Evolutionary conservation across 345 rosid species (phyloP).

Genomic region (Passiflora organensis): DNA sequence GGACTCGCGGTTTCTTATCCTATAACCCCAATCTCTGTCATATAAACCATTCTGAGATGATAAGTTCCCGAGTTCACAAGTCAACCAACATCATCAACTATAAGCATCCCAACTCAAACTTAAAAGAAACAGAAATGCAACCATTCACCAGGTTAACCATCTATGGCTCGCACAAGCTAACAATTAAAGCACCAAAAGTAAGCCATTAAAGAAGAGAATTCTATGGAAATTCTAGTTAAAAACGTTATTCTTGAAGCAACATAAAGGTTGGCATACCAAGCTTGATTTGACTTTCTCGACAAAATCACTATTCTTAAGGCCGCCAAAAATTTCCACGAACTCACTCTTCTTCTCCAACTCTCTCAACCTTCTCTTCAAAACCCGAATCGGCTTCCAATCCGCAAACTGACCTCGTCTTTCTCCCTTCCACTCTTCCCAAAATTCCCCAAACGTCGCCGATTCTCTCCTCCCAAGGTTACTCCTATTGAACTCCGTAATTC

Average conservation of each 20-base stretch:
- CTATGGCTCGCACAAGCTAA: no score
- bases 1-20: no score
- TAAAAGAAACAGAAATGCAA: no score
- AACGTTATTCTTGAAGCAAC: not conserved
- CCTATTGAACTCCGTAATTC: constrained; percentile 41
- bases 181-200: not conserved
- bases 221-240: not conserved
- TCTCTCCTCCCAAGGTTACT: constrained; percentile 40
- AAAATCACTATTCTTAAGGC: constrained; percentile 65
- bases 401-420: constrained; percentile 41
- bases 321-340: constrained; percentile 53
- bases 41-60: no score
- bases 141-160: no score
- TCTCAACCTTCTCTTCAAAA: constrained; percentile 56
- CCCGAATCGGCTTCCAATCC: constrained; percentile 82
- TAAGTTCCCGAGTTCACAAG: no score
- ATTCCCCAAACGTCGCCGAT: constrained; percentile 41
- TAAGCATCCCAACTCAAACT: no score
- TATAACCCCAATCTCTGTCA: no score
- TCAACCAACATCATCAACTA: no score
- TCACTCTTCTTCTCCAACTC: constrained; percentile 78
- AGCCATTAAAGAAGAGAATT: not conserved
- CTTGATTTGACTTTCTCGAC: constrained; percentile 83
- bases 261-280: constrained; percentile 48
- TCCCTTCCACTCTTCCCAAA: constrained; percentile 38